A percentile compares a stretch with the other conserved stretches of the same genome.
Conservation (phyloP, 345 rosid species). For the Capsella bursapastoris region DNA sequence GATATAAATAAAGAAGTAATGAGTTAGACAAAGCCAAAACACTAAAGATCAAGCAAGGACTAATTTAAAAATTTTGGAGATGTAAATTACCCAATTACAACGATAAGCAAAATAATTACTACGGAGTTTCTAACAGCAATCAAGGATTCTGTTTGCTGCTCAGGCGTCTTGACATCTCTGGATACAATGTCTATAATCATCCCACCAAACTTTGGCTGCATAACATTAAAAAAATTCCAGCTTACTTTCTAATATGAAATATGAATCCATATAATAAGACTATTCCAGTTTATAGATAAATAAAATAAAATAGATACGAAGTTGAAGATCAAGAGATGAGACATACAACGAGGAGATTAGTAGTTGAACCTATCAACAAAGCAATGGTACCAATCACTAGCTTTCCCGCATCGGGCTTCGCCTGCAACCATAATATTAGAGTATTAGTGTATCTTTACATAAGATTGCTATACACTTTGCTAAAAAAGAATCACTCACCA, state of each 20-base stretch:
- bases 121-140: constrained; percentile 58
- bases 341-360: constrained; percentile 74
- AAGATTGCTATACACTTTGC: background rate
- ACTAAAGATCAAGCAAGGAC: background rate
- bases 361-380: constrained; percentile 69
- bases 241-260: background rate
- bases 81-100: constrained; percentile 57
- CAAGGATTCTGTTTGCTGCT: constrained; percentile 52
- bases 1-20: background rate
- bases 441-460: background rate
- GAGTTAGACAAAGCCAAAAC: constrained; percentile 5
- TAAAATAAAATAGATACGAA: background rate
- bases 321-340: constrained; percentile 22
- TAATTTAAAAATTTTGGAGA: background rate
- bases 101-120: constrained; percentile 52
- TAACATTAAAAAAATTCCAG: background rate
- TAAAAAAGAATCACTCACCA: constrained; percentile 55
- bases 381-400: constrained; percentile 74
- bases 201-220: constrained; percentile 73
- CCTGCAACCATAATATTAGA: constrained; percentile 49
- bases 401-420: constrained; percentile 81
- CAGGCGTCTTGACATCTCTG: constrained; percentile 52
- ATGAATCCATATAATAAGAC: background rate
- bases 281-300: background rate
- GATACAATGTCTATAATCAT: constrained; percentile 71